Conservation (phyloP, 2,329 filamentous ascomycete species). For the Pseudopyricularia cyperi region DNA sequence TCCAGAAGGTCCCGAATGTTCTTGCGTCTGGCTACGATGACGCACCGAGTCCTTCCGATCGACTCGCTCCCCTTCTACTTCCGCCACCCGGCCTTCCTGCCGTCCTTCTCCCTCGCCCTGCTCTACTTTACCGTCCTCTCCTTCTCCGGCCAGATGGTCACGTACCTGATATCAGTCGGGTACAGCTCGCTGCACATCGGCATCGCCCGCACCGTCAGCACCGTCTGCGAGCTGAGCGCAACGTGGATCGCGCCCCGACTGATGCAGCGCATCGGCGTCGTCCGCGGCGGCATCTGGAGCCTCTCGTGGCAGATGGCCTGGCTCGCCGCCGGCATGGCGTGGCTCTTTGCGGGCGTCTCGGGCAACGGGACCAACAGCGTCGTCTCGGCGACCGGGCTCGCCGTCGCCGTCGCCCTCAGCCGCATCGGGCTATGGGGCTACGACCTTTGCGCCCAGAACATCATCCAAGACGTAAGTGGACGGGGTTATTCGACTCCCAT, state of each 20-base stretch:
- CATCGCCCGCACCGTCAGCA: constrained; percentile 36
- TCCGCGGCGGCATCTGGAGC: constrained; percentile 60
- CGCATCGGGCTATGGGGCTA: constrained; percentile 49
- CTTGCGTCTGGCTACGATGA: neutral
- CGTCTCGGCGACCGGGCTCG: constrained; percentile 32
- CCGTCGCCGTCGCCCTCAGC: constrained; percentile 38
- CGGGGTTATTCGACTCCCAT: neutral
- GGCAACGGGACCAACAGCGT: constrained; percentile 10
- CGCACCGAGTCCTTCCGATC: constrained; percentile 10
- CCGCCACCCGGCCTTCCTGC: constrained; percentile 40
- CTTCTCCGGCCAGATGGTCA: constrained; percentile 50
- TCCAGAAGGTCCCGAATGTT: neutral
- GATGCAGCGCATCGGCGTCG: constrained; percentile 38
- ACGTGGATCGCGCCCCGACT: constrained; percentile 47
- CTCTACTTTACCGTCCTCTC: constrained; percentile 50
- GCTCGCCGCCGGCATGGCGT: constrained; percentile 27
- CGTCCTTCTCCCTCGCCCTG: constrained; percentile 45
- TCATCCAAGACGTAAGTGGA: constrained; percentile 43
- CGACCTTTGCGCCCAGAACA: constrained; percentile 45
- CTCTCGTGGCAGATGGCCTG: constrained; percentile 53
- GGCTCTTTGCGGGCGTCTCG: constrained; percentile 22
- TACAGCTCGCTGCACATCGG: constrained; percentile 30
- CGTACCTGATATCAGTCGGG: constrained; percentile 43
- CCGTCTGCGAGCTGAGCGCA: constrained; percentile 43
- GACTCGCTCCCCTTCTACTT: constrained; percentile 29